Base-by-base conservation (phyloP, 805 yeast genomes). In the Metschnikowia matae region DNA sequence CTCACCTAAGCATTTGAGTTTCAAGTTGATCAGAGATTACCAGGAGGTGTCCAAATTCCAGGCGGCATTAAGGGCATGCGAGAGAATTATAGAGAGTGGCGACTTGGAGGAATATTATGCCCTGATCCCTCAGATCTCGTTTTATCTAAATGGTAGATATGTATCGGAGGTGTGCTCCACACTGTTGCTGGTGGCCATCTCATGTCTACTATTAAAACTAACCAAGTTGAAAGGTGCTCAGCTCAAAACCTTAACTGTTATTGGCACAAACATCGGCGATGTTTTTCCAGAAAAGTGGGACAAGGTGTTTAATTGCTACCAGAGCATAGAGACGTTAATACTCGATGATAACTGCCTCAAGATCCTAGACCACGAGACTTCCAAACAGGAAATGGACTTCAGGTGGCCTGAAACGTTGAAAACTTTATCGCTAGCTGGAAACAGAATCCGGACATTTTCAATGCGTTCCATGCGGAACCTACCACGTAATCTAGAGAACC, bases 241-340 rank as follows among this genome's bases (percentile, higher is more conserved):
- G 48, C 40, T 69, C 38, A 43, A 44, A 3, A 17, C 46, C 7
- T 20, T 72, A 3, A 57, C 68, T 14, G 61, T 72, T 17, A 51
- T 54, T 17, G 59, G 63, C n/a, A 68, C 73, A 13, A 71, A 70
- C 37, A 63, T 72, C 2, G 75, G 77, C 4, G 56, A 58, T 6
- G 58, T 64, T 46, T 70, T 56, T 51, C 63, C 63, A 3, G 42
- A 54, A 2, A 62, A 62, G 46, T 72, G 77, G 77, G 59, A 64
- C 34, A 57, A 56, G 38, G 53, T 71, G 3, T 63, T 72, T 33
- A 43, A 49, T 11, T 54, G 60, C 17, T 68, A 69, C 44, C 33
- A 49, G 10, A 59, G 59, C 38, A 48, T 68, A 15, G 42, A 46
- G 18, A 44, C 20, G 20, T 57, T 71, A 33, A 55, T 64, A 38